phyloP scores from a whole-genome alignment of 2,329 filamentous ascomycete species.

The Coniochaeta hoffmannii region DNA sequence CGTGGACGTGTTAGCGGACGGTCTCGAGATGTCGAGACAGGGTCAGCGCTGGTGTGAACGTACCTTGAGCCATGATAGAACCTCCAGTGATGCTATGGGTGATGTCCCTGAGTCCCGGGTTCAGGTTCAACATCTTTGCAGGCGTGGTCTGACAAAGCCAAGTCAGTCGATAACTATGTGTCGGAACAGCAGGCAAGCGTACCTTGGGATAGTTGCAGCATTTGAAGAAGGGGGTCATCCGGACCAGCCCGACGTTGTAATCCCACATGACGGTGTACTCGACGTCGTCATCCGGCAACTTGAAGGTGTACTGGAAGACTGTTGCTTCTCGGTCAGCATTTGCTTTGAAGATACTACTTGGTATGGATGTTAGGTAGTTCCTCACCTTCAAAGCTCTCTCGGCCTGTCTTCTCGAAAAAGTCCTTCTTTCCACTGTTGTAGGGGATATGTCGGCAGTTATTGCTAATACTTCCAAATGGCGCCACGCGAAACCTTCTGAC shows the following conservation, averaged over 20 bases:
- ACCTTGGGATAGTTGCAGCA: conserved; percentile 84
- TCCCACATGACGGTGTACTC: conserved; percentile 89
- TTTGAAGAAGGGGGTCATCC: conserved; percentile 94
- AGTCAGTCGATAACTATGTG: background rate
- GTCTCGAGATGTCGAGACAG: background rate
- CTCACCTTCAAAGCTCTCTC: conserved; percentile 82
- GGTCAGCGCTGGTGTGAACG: conserved; percentile 6
- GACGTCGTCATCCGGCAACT: conserved; percentile 56
- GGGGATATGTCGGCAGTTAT: conserved; percentile 69
- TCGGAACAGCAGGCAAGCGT: conserved; percentile 14
- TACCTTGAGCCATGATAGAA: conserved; percentile 82
- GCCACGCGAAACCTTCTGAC: conserved; percentile 59
- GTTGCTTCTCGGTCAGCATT: conserved; percentile 5
- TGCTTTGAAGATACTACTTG: background rate
- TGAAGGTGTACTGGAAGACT: conserved; percentile 85
- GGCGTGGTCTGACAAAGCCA: conserved; percentile 63
- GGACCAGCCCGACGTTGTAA: conserved; percentile 87
- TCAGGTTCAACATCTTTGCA: conserved; percentile 71
- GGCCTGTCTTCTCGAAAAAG: conserved; percentile 77
- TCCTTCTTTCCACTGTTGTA: conserved; percentile 93
- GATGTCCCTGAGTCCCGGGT: conserved; percentile 79
- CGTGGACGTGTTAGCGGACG: background rate
- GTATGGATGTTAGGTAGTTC: conserved; percentile 3
- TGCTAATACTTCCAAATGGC: conserved; percentile 55
- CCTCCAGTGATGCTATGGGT: conserved; percentile 93